Conservation (phyloP, 1,284 basidiomycete genomes). For the Rhodofomes roseus region DNA sequence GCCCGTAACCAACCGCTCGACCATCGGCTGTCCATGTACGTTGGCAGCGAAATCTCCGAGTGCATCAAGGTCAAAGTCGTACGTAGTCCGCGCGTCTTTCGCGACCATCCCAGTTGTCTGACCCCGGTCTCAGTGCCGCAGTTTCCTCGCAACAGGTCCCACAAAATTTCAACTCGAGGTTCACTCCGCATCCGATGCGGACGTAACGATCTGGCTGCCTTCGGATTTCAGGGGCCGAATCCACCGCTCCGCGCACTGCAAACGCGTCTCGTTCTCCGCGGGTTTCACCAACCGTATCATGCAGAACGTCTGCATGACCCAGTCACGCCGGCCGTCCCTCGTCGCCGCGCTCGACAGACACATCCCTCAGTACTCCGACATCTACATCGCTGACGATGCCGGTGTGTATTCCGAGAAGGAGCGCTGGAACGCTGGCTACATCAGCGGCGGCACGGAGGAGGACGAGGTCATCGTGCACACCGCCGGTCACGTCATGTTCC, state of each 20-base stretch:
- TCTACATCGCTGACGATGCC: constrained; percentile 25
- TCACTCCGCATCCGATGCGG: constrained; percentile 47
- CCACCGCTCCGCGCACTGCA: constrained; percentile 38
- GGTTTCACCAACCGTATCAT: constrained; percentile 70
- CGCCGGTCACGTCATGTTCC: constrained; percentile 56
- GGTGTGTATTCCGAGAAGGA: constrained; percentile 11
- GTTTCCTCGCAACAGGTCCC: constrained; percentile 46
- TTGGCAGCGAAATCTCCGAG: constrained; percentile 46
- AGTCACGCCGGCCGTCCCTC: constrained; percentile 31
- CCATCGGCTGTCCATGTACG: constrained; percentile 65
- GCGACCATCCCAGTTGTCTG: neutral
- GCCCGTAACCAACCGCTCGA: constrained; percentile 65
- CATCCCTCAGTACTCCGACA: constrained; percentile 27
- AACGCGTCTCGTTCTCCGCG: constrained; percentile 57
- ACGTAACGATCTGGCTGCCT: constrained; percentile 70
- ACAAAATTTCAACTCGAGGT: constrained; percentile 63
- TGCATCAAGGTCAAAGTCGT: constrained; percentile 67
- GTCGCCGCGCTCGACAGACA: constrained; percentile 20
- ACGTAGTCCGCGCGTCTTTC: constrained; percentile 25
- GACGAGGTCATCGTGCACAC: constrained; percentile 64
- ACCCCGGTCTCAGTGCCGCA: constrained; percentile 51
- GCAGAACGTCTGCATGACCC: constrained; percentile 54
- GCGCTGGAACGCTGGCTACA: constrained; percentile 12
- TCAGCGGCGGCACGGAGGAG: constrained; percentile 27
- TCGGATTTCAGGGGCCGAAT: constrained; percentile 73